phyloP scores from a whole-genome alignment of 2,329 filamentous ascomycete genomes.

The Colletotrichum sansevieriae region DNA sequence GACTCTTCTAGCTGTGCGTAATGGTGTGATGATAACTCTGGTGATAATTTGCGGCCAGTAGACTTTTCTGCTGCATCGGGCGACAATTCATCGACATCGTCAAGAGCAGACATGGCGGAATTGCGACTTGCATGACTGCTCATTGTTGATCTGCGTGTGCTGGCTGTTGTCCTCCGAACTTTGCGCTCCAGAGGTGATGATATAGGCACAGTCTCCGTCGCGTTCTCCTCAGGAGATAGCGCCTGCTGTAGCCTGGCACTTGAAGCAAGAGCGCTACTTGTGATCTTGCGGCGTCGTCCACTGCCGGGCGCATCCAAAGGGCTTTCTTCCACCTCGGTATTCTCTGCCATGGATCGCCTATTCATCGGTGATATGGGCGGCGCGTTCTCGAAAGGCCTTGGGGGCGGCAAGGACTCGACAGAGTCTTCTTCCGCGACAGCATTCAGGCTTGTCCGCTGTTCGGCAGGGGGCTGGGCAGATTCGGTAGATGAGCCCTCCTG shows the following conservation, averaged over 20 bases:
- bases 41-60: slow-evolving; percentile 20
- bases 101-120: slow-evolving; percentile 41
- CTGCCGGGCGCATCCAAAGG: slow-evolving; percentile 68
- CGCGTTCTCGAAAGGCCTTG: slow-evolving; percentile 29
- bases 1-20: background rate
- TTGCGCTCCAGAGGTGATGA: slow-evolving; percentile 61
- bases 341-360: slow-evolving; percentile 24
- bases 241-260: slow-evolving; percentile 59
- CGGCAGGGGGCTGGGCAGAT: slow-evolving; percentile 33
- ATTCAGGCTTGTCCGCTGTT: slow-evolving; percentile 42
- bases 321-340: slow-evolving; percentile 66
- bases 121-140: slow-evolving; percentile 44
- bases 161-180: slow-evolving; percentile 51
- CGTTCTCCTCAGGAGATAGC: slow-evolving; percentile 49
- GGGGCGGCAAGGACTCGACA: slow-evolving; percentile 32
- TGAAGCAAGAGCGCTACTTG: slow-evolving; percentile 53
- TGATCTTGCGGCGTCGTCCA: slow-evolving; percentile 60
- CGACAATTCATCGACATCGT: slow-evolving; percentile 51
- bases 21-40: slow-evolving; percentile 35
- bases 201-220: slow-evolving; percentile 46
- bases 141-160: slow-evolving; percentile 50
- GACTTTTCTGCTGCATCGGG: slow-evolving; percentile 44
- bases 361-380: slow-evolving; percentile 25
- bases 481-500: slow-evolving; percentile 49
- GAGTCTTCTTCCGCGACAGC: slow-evolving; percentile 9